Base-by-base conservation (phyloP, 192 early-diverging fungal genomes). In the Umbelopsis ramanniana region DNA sequence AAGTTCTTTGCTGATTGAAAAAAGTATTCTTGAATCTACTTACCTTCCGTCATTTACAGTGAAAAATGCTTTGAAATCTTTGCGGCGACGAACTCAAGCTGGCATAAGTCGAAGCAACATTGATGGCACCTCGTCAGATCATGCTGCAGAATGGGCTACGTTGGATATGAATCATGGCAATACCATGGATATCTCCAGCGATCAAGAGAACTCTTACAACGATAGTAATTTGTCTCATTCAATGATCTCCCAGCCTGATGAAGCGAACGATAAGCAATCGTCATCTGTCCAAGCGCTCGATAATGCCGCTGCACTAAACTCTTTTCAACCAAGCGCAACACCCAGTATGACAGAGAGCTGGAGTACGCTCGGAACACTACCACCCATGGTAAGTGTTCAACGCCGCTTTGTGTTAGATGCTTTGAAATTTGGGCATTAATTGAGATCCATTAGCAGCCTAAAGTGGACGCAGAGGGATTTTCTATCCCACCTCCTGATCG, bases 381-480 rank as follows among this genome's bases (percentile, higher is more conserved):
- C 67, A 21, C 67, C 45, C 43, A 68, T 14, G 21, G 67, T 68
- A 47, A 15, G 67, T 46, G 4, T 10, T 10, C 6, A 19, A 63
- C 26, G 1, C 17, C 14, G 3, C 4, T 0, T 14, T 22, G 17
- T 63, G 23, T 17, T 38, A 23, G 6, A 5, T 19, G 26, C 17
- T 17, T 8, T 26, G 10, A 38, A 37, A 43, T 43, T 0, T 43
- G 8, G 11, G 40, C 8, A 43, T 43, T 43, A 43, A 43, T 12
- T 43, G 29, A 2, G 54, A 26, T 10, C 21, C 21, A 26, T 14
- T 60, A 46, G n/a, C 63, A 79, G 75, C 75, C 82, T 46, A 76
- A 70, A 35, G 77, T 88, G 0, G 87, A 88, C 57, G 72, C 73
- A 4, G 84, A 88, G 40, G 86, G 86, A 10, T 88, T 78, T 67